Evolutionary conservation across 2,329 filamentous ascomycete species (phyloP).

Genomic region (Helminthosporium solani): DNA sequence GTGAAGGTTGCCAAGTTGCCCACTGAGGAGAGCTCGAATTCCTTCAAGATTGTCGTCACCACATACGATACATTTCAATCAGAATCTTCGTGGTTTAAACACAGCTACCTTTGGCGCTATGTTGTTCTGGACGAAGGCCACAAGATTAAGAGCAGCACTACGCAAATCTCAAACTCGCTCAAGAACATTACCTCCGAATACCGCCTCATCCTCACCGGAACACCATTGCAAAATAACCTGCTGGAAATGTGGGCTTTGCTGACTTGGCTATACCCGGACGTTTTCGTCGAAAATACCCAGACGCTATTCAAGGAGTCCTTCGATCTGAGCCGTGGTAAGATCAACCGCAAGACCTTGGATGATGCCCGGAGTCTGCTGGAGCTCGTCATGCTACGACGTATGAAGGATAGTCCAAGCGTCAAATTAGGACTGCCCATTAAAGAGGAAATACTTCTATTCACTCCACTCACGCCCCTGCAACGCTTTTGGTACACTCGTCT

Average conservation of each 20-base stretch:
- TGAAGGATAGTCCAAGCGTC: conserved; percentile 57
- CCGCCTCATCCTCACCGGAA: conserved; percentile 55
- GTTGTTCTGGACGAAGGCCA: conserved; percentile 99
- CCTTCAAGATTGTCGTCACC: conserved; percentile 70
- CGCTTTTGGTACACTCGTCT: conserved; percentile 59
- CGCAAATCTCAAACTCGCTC: conserved; percentile 46
- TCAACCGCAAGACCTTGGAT: conserved; percentile 56
- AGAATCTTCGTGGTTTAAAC: conserved; percentile 87
- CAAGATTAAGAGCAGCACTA: conserved; percentile 85
- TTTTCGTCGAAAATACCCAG: conserved; percentile 55
- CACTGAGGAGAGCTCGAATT: conserved; percentile 22
- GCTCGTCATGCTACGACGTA: conserved; percentile 59
- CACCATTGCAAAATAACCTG: conserved; percentile 61
- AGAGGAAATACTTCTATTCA: conserved; percentile 57
- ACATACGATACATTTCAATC: conserved; percentile 99
- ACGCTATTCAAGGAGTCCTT: conserved; percentile 58
- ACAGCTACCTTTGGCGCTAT: conserved; percentile 95
- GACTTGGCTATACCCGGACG: conserved; percentile 60
- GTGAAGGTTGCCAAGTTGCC: conserved; percentile 32
- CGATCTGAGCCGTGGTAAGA: conserved; percentile 56
- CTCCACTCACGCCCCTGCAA: conserved; percentile 60
- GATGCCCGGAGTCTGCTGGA: conserved; percentile 55
- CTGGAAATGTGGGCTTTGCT: conserved; percentile 59
- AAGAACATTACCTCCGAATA: conserved; percentile 50
- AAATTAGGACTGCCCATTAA: conserved; percentile 59